These are phyloP conservation scores for Saccharomycopsis olivae DNA, from an alignment of 805 yeast genomes.

Conservation along the genomic window DNA sequence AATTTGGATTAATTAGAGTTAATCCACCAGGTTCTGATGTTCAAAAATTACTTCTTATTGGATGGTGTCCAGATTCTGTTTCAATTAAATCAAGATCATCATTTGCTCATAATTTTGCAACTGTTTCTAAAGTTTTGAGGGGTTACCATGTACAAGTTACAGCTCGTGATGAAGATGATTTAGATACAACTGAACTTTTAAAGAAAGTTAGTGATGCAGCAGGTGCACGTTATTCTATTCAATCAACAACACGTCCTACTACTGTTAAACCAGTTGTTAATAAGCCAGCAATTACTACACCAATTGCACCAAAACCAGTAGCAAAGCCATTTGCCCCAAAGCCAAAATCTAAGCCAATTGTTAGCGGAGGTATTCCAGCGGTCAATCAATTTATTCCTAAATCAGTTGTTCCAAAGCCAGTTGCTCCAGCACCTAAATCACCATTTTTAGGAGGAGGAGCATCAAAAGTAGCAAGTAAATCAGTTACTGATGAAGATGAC, in stretches of 20 bases:
- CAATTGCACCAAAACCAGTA: slow-evolving; percentile 30
- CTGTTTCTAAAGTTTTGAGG: slow-evolving; percentile 53
- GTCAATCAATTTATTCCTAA: slow-evolving; percentile 20
- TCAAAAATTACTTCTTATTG: slow-evolving; percentile 70
- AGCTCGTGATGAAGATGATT: slow-evolving; percentile 89
- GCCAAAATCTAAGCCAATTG: slow-evolving; percentile 3
- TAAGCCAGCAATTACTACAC: slow-evolving; percentile 18
- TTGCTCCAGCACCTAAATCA: slow-evolving; percentile 20
- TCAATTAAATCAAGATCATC: slow-evolving; percentile 69
- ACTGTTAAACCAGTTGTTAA: slow-evolving; percentile 24
- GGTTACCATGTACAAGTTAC: slow-evolving; percentile 95
- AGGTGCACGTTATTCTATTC: slow-evolving; percentile 87
- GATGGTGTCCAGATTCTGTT: slow-evolving; percentile 97
- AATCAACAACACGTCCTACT: slow-evolving; percentile 21
- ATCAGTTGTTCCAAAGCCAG: slow-evolving; percentile 24
- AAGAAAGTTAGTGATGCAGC: slow-evolving; percentile 80
- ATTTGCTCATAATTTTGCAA: slow-evolving; percentile 69
- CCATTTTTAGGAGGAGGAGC: slow-evolving; percentile 13
- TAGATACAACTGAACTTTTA: slow-evolving; percentile 67
- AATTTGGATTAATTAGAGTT: slow-evolving; percentile 82
- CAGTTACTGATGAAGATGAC: slow-evolving; percentile 25
- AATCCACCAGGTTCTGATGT: slow-evolving; percentile 89
- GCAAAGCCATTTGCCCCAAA: slow-evolving; percentile 26
- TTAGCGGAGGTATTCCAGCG: background rate
- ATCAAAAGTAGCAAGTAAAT: background rate